A percentile compares a stretch with the other conserved stretches of the same genome.
Evolutionary conservation across 2,329 filamentous ascomycete species (phyloP).

Genomic region (Lithohypha guttulata): DNA sequence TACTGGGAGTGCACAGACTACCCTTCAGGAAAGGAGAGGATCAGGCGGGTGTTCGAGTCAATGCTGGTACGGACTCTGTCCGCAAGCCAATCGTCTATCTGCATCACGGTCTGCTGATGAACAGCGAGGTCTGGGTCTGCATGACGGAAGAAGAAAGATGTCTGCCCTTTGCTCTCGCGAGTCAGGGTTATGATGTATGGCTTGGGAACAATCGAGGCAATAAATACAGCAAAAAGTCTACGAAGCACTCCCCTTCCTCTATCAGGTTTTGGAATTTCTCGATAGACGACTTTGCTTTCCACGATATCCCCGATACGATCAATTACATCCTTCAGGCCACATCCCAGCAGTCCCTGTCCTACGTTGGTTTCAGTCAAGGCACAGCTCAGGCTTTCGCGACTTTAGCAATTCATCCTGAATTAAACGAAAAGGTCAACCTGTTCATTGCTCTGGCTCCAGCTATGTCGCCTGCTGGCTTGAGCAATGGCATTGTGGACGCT

Average conservation of each 20-base stretch:
- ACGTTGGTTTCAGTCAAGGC: conserved; percentile 94
- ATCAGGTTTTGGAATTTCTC: conserved; percentile 91
- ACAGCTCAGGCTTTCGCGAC: conserved; percentile 94
- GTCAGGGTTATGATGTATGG: conserved; percentile 93
- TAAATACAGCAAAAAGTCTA: conserved; percentile 96
- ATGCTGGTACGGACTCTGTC: conserved; percentile 55
- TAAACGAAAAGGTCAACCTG: conserved; percentile 89
- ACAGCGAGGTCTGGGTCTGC: conserved; percentile 96
- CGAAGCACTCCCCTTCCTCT: conserved; percentile 62
- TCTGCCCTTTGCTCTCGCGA: conserved; percentile 78
- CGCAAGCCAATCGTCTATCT: conserved; percentile 84
- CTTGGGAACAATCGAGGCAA: conserved; percentile 96
- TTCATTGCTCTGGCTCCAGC: conserved; percentile 93
- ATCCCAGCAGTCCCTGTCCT: conserved; percentile 71
- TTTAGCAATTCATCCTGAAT: conserved; percentile 76
- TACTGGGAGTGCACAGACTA: conserved; percentile 79
- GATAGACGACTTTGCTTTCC: conserved; percentile 95
- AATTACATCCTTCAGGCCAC: conserved; percentile 81
- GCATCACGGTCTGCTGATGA: conserved; percentile 95
- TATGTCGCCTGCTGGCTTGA: conserved; percentile 87
- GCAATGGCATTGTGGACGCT: conserved; percentile 82
- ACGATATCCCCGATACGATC: conserved; percentile 94
- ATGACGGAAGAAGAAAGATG: conserved; percentile 76
- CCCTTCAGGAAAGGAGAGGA: conserved; percentile 67
- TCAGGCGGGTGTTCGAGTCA: conserved; percentile 53